phyloP scores from a whole-genome alignment of 495 filamentous ascomycete genomes.

The Penicillium argentinense region DNA sequence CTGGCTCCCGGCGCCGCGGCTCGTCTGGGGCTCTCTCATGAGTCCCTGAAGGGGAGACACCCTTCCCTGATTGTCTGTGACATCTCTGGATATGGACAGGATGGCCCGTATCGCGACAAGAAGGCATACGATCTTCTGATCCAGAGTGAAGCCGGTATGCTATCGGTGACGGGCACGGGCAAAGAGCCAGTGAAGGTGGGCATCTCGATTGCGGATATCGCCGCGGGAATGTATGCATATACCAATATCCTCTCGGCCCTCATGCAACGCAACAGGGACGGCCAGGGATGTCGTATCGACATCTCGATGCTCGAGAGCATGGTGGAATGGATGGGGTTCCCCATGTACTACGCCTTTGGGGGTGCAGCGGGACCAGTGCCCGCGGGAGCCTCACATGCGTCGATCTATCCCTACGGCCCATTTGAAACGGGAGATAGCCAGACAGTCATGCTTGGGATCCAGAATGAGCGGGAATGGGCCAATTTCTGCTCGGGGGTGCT shows the following conservation, averaged over 20 bases:
- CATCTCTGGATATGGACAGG: slow-evolving; percentile 51
- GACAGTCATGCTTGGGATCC: slow-evolving; percentile 54
- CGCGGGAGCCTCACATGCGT: slow-evolving; percentile 48
- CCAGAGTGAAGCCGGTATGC: slow-evolving; percentile 53
- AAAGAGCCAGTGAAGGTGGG: slow-evolving; percentile 50
- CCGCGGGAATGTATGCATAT: slow-evolving; percentile 51
- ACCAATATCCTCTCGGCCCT: slow-evolving; percentile 50
- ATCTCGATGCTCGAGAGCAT: slow-evolving; percentile 56
- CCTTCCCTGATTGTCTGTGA: slow-evolving; percentile 52
- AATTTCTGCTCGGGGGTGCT: slow-evolving; percentile 46
- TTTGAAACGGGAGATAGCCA: slow-evolving; percentile 47
- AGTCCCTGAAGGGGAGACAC: slow-evolving; percentile 36
- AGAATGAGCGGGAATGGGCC: slow-evolving; percentile 54
- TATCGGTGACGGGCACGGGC: slow-evolving; percentile 48
- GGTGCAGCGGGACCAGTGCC: slow-evolving; percentile 36
- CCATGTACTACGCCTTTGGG: slow-evolving; percentile 52
- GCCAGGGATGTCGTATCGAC: slow-evolving; percentile 45
- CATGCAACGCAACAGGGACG: slow-evolving; percentile 43
- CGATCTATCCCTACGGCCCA: slow-evolving; percentile 54
- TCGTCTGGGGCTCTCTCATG: slow-evolving; percentile 47
- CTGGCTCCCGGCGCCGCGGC: slow-evolving; percentile 49
- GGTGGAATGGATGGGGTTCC: slow-evolving; percentile 57
- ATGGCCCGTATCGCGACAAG: slow-evolving; percentile 52
- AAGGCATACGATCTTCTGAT: slow-evolving; percentile 58
- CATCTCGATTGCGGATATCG: slow-evolving; percentile 53